A percentile compares a stretch with the other conserved stretches of the same genome.
Conservation (phyloP, 129 eudicot genomes). For the Oenanthe sinensis region DNA sequence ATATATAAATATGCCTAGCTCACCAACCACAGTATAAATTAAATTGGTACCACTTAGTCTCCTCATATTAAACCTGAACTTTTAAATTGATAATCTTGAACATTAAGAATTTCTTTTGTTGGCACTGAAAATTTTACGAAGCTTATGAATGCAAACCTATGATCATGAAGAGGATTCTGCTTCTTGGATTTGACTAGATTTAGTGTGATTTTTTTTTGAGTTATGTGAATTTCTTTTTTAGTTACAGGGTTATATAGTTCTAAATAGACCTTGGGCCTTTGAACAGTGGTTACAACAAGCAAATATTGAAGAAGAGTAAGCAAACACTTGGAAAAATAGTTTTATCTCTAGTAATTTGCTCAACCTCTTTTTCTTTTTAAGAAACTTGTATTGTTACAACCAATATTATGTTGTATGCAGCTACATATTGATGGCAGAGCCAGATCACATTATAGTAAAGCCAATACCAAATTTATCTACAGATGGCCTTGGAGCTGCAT, state of each 20-base stretch:
- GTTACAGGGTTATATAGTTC: slow-evolving; percentile 94
- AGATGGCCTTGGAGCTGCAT: slow-evolving; percentile 93
- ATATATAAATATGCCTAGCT: no score
- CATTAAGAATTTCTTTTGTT: neutral
- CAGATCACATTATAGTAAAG: slow-evolving; percentile 89
- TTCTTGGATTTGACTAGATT: neutral
- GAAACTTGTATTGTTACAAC: neutral
- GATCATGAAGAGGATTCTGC: neutral
- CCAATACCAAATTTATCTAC: slow-evolving; percentile 91
- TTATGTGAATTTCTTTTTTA: neutral
- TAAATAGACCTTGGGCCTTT: slow-evolving; percentile 99
- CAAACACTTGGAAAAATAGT: slow-evolving; percentile 4
- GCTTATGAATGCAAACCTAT: neutral
- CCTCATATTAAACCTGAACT: neutral
- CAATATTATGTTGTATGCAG: slow-evolving; percentile 36
- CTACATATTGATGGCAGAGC: slow-evolving; percentile 97
- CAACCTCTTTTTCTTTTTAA: neutral
- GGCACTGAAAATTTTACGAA: neutral
- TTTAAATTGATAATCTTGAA: neutral
- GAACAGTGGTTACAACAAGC: slow-evolving; percentile 97
- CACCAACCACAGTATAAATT: neutral
- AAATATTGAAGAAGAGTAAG: slow-evolving; percentile 93
- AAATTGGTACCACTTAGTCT: neutral
- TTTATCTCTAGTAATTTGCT: neutral
- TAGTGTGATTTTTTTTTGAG: neutral